phyloP scores from a whole-genome alignment of 148 eudicot genomes.

The Agrostemma githago region DNA sequence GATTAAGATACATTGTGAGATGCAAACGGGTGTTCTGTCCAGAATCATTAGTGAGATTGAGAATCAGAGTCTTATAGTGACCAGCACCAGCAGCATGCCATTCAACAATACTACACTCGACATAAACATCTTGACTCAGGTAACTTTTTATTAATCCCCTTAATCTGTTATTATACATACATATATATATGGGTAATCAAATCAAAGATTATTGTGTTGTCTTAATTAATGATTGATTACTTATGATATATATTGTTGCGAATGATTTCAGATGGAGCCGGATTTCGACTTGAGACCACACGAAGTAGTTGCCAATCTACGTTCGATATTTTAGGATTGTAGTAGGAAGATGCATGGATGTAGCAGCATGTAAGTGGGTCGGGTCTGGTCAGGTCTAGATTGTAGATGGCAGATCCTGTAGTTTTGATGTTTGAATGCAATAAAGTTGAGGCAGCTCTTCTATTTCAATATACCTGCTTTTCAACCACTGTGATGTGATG shows the following conservation, averaged over 20 bases:
- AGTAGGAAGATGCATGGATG: neutral
- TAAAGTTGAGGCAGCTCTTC: neutral
- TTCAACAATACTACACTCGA: conserved; percentile 8
- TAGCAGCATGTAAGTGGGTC: too few relatives aligned
- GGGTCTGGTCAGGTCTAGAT: neutral
- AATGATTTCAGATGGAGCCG: conserved; percentile 16
- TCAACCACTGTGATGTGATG: neutral
- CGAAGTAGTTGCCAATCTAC: conserved; percentile 12
- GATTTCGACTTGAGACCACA: conserved; percentile 14
- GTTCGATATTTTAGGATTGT: neutral
- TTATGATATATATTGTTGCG: neutral
- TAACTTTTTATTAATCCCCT: neutral
- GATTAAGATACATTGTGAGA: conserved; percentile 18
- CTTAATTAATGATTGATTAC: neutral
- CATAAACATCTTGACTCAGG: conserved; percentile 17
- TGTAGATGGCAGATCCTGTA: conserved; percentile 1
- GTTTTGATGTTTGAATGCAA: neutral
- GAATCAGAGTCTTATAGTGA: neutral
- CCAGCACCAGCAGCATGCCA: conserved; percentile 8
- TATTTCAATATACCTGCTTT: neutral
- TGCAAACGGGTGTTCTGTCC: conserved; percentile 7
- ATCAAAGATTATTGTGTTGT: neutral
- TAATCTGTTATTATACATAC: neutral
- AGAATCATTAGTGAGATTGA: conserved; percentile 10
- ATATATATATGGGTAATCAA: neutral